Evolutionary conservation across 1,139 yeast genomes (phyloP).

Genomic region (Pichia sp.): DNA sequence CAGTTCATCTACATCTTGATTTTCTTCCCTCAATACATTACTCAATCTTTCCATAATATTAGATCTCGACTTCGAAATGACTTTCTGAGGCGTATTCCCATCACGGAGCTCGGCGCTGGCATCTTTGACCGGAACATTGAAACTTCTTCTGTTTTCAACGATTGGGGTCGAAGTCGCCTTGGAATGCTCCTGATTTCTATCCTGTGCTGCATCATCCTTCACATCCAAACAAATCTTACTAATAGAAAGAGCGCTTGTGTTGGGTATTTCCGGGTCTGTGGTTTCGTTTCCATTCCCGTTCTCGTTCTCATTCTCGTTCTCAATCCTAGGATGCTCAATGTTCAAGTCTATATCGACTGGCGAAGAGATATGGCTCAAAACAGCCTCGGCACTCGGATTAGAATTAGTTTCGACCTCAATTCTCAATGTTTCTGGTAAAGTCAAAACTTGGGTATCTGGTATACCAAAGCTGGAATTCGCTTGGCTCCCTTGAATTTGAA

Average conservation of each 20-base stretch:
- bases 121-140: neutral
- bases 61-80: neutral
- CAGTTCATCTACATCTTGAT: neutral
- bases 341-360: neutral
- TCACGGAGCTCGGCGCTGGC: neutral
- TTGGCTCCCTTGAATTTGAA: slow-evolving; percentile 6
- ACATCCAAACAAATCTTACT: slow-evolving; percentile 10
- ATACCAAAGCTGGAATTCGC: slow-evolving; percentile 2
- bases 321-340: neutral
- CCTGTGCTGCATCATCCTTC: neutral
- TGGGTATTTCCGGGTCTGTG: slow-evolving; percentile 17
- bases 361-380: neutral
- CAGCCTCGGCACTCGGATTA: neutral
- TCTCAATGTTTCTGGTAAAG: slow-evolving; percentile 5
- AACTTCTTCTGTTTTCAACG: neutral
- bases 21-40: neutral
- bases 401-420: neutral
- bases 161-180: neutral
- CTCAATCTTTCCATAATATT: slow-evolving; percentile 1
- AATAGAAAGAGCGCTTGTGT: slow-evolving; percentile 15
- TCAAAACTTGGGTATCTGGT: neutral
- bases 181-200: neutral
- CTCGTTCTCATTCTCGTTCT: slow-evolving; percentile 1
- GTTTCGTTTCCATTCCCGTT: neutral
- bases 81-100: neutral